Percentiles rank a stretch among this genome's conserved stretches.
These are phyloP conservation scores for Mesotaenium endlicherianum DNA, from an alignment of 139 green algal species.

Conservation along the genomic window DNA sequence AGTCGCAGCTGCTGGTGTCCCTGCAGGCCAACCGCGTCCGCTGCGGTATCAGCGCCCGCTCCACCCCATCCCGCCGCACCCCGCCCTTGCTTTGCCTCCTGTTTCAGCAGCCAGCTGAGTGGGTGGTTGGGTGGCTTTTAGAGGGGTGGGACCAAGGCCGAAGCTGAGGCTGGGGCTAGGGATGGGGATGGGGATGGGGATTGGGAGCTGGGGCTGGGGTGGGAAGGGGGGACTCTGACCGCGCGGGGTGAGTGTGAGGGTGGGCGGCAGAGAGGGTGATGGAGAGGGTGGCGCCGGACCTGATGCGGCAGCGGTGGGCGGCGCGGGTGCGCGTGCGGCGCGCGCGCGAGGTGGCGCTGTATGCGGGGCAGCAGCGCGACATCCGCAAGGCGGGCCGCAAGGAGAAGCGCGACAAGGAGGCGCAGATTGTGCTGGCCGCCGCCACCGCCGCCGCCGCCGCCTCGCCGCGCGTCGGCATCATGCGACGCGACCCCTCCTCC, in stretches of 20 bases:
- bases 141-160: too few relatives aligned
- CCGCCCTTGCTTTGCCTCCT: not conserved
- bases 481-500: not conserved
- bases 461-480: constrained; percentile 27
- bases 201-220: too few relatives aligned
- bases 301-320: too few relatives aligned
- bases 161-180: too few relatives aligned
- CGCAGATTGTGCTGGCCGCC: constrained; percentile 23
- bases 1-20: constrained; percentile 36
- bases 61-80: not conserved
- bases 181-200: too few relatives aligned
- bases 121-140: too few relatives aligned
- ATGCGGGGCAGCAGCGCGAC: constrained; percentile 19
- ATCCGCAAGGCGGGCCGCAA: constrained; percentile 37
- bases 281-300: too few relatives aligned
- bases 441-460: constrained; percentile 44
- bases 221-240: too few relatives aligned
- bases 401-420: constrained; percentile 42
- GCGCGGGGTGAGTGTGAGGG: too few relatives aligned
- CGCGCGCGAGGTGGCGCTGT: constrained; percentile 31
- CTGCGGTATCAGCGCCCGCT: too few relatives aligned
- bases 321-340: too few relatives aligned
- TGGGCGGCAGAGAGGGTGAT: too few relatives aligned
- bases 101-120: not conserved
- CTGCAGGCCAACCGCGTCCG: constrained; percentile 14